Evolutionary conservation across 2,329 filamentous ascomycete species (phyloP), one percentile per base, ranked within the genome.

Genomic region (Myriosclerotinia scirpicola): DNA sequence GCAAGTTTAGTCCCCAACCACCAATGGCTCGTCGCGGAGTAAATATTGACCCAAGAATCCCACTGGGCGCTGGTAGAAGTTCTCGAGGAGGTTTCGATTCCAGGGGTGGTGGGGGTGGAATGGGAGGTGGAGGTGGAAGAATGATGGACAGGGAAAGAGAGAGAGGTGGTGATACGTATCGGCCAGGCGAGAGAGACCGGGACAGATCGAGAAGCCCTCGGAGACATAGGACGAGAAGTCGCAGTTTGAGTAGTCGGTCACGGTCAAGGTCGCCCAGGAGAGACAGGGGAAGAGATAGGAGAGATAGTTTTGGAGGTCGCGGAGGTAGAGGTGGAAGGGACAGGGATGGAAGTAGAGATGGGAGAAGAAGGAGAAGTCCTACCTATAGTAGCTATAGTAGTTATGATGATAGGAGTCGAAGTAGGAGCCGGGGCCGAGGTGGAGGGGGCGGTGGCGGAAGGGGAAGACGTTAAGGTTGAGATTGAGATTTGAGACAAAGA

Each of bases 1-100:
- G 75, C 60, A 92, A 92, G 73, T 91, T 97, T 74, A 93, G 91
- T 8, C 87, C 87, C 22, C 87, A 90, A 55, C 93, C 93, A 20
- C 92, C 92, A 1, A 85, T 85, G 6, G 87, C 90, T 62, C 85
- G 89, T 61, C 85, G 85, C 60, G 84, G 85, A 67, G 83, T 83
- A 67, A 85, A 85, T 70, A 84, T 87, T 72, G 81, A 86, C 75
- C 81, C 87, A 67, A 78, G 85, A 75, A 80, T 67, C 22, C 71
- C 72, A 36, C 42, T 61, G 40, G 71, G 70, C 11, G 30, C 50
- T 9, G 26, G 55, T 54, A 46, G 50, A 14, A 69, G 72, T 9
- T 75, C 72, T 69, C 71, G 64, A 36, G 63, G 69, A 14, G 71
- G 72, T 30, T 53, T 40, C 12, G 42, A 60, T 15, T 48, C 40